Evolutionary conservation across 2,329 filamentous ascomycete genomes (phyloP).

Genomic region (Pezicula carpinea): DNA sequence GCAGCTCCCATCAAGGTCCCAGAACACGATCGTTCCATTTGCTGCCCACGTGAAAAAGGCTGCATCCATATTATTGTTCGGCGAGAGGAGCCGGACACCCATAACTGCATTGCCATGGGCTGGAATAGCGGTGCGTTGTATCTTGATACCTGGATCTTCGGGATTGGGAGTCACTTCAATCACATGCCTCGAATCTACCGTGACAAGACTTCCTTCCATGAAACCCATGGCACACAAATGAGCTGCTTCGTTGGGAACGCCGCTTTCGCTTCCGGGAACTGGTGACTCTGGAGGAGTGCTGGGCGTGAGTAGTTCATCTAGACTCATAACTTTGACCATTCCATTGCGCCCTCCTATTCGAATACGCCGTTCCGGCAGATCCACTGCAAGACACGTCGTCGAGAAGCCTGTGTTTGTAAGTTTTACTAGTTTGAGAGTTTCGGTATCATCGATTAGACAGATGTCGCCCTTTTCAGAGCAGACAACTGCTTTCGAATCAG

Average conservation of each 20-base stretch:
- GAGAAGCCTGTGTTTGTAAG: constrained; percentile 63
- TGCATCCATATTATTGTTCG: constrained; percentile 56
- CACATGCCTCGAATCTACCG: constrained; percentile 69
- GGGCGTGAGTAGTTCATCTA: constrained; percentile 35
- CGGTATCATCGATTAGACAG: constrained; percentile 77
- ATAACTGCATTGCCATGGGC: constrained; percentile 62
- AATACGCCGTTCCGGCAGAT: constrained; percentile 28
- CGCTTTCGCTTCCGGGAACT: constrained; percentile 12
- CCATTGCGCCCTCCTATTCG: constrained; percentile 33
- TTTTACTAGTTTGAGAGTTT: constrained; percentile 65
- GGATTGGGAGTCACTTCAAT: constrained; percentile 54
- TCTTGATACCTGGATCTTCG: constrained; percentile 28
- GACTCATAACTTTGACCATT: constrained; percentile 43
- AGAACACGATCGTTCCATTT: constrained; percentile 76
- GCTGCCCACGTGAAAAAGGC: constrained; percentile 88
- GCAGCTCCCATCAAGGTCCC: constrained; percentile 69
- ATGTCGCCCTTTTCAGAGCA: constrained; percentile 86
- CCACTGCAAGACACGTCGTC: constrained; percentile 34
- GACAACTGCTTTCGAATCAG: constrained; percentile 70
- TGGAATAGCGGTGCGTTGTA: constrained; percentile 49
- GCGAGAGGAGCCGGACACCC: constrained; percentile 64
- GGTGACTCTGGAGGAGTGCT: constrained; percentile 28
- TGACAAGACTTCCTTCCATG: constrained; percentile 61
- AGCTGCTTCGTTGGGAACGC: constrained; percentile 26
- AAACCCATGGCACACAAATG: constrained; percentile 64